These are phyloP conservation scores for Glarea lozoyensis DNA, from an alignment of 495 filamentous ascomycete genomes.

Conservation along the genomic window DNA sequence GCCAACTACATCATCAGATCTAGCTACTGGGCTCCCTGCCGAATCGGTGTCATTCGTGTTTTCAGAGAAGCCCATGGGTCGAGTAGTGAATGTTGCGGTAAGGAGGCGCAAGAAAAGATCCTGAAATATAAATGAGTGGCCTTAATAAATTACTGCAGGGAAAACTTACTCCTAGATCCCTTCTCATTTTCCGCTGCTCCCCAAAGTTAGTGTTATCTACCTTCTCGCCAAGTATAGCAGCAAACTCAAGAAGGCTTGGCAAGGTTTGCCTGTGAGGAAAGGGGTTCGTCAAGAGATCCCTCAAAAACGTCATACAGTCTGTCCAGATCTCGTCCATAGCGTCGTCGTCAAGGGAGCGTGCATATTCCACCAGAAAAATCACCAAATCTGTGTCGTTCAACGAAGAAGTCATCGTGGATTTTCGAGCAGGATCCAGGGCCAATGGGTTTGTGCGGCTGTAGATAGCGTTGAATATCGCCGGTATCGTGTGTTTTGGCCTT, in stretches of 20 bases:
- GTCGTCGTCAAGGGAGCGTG: slow-evolving; percentile 86
- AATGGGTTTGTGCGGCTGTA: slow-evolving; percentile 85
- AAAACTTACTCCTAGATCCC: slow-evolving; percentile 73
- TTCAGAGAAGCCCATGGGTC: slow-evolving; percentile 56
- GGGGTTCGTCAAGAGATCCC: slow-evolving; percentile 85
- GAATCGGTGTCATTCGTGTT: slow-evolving; percentile 24
- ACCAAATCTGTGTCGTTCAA: slow-evolving; percentile 75
- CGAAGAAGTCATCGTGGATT: slow-evolving; percentile 79
- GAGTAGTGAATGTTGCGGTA: slow-evolving; percentile 83
- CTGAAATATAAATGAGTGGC: slow-evolving; percentile 31
- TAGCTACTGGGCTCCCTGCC: slow-evolving; percentile 10
- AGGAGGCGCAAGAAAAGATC: slow-evolving; percentile 83
- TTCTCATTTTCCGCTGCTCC: slow-evolving; percentile 87
- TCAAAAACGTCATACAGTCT: slow-evolving; percentile 86
- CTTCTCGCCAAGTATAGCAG: slow-evolving; percentile 82
- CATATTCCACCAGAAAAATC: slow-evolving; percentile 82
- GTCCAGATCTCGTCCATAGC: slow-evolving; percentile 99
- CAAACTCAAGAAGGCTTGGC: slow-evolving; percentile 79
- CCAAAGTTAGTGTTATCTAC: slow-evolving; percentile 97
- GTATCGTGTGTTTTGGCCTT: slow-evolving; percentile 84
- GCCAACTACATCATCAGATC: slow-evolving; percentile 68
- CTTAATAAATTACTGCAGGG: slow-evolving; percentile 22
- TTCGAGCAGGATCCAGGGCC: slow-evolving; percentile 68
- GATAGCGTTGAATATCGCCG: slow-evolving; percentile 94
- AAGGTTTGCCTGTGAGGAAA: slow-evolving; percentile 90